Percentiles rank a stretch among this genome's conserved stretches.
Evolutionary conservation across 1,139 yeast genomes (phyloP).

Genomic region (Geotrichum aggregatum): DNA sequence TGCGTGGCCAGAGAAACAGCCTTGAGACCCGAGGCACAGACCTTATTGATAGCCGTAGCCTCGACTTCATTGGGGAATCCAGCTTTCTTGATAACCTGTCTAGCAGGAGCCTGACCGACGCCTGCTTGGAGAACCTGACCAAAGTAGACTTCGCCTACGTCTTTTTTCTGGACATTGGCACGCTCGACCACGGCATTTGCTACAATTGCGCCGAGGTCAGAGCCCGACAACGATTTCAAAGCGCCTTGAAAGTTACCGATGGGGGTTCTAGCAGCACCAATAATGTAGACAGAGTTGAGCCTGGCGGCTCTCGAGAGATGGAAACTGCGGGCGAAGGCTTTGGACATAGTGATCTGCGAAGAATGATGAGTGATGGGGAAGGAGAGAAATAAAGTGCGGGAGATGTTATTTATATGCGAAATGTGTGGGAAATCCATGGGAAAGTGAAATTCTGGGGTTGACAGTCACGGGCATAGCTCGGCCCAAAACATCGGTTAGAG

Average conservation of each 20-base stretch:
- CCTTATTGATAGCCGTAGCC: constrained; percentile 58
- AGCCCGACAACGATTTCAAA: constrained; percentile 48
- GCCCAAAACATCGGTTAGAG: constrained; percentile 11
- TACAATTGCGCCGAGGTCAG: constrained; percentile 55
- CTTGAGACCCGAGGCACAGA: constrained; percentile 60
- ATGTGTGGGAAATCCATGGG: constrained; percentile 10
- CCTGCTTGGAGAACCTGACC: constrained; percentile 60
- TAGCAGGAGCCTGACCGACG: constrained; percentile 61
- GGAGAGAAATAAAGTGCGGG: constrained; percentile 1
- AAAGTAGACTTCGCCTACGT: constrained; percentile 52
- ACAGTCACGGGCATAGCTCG: constrained; percentile 12
- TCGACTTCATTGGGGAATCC: constrained; percentile 53
- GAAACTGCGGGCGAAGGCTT: constrained; percentile 18
- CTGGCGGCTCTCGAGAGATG: constrained; percentile 13
- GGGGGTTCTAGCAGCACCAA: constrained; percentile 56
- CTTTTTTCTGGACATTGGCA: constrained; percentile 49
- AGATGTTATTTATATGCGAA: not conserved
- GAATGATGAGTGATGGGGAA: not conserved
- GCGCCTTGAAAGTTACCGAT: constrained; percentile 57
- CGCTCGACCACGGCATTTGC: constrained; percentile 53
- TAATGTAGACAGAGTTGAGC: constrained; percentile 45
- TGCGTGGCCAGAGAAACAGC: constrained; percentile 54
- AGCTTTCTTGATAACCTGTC: constrained; percentile 58
- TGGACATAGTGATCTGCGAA: constrained; percentile 16
- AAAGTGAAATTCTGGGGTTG: not conserved